phyloP scores from a whole-genome alignment of 495 filamentous ascomycete genomes.

The Filosporella fistucella region DNA sequence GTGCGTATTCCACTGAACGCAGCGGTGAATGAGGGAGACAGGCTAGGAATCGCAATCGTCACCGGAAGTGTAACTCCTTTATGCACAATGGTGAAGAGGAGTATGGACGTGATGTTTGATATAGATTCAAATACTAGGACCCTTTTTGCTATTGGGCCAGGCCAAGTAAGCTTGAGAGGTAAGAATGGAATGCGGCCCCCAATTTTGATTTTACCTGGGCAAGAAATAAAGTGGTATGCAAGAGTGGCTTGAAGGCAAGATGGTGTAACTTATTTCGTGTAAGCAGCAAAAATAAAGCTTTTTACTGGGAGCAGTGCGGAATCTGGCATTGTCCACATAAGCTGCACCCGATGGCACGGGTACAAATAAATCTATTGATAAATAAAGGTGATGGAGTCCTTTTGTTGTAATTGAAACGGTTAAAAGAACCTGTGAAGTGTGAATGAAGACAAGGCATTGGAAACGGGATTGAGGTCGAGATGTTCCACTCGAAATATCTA shows the following conservation, averaged over 20 bases:
- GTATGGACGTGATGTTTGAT: neutral
- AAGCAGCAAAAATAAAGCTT: no score
- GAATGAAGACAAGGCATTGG: no score
- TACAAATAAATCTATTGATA: no score
- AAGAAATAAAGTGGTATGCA: conserved; percentile 16
- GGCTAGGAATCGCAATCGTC: conserved; percentile 10
- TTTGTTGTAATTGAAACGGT: no score
- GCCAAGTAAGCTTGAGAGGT: conserved; percentile 9
- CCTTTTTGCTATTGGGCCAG: conserved; percentile 12
- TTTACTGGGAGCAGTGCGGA: no score
- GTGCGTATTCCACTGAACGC: neutral
- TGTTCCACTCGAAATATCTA: no score
- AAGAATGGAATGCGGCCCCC: conserved; percentile 5
- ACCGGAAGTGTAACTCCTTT: conserved; percentile 7
- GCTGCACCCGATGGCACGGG: no score
- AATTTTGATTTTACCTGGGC: conserved; percentile 2
- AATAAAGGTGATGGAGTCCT: no score
- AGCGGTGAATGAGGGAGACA: conserved; percentile 5
- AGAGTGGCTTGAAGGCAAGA: neutral
- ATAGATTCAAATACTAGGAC: neutral
- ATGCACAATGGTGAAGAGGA: conserved; percentile 1
- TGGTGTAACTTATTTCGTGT: no score
- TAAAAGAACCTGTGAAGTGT: no score
- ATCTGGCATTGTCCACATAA: no score
- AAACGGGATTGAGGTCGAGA: no score